Percentiles rank a stretch among this genome's conserved stretches.
Conservation (phyloP, 345 rosid species). For the Bruguiera gymnorhiza region DNA sequence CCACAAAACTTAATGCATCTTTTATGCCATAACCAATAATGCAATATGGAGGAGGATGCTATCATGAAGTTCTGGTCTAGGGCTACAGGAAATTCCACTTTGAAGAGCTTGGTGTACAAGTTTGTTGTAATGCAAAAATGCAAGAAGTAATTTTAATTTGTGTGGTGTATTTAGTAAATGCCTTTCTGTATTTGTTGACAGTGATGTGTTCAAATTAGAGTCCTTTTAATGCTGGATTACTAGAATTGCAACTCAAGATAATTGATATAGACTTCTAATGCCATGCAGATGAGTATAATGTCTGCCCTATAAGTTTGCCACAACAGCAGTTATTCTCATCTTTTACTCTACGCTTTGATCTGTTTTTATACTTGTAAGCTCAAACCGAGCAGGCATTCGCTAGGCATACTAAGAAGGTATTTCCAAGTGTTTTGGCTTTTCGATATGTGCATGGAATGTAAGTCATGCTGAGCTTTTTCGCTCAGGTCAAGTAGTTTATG, state of each 20-base stretch:
- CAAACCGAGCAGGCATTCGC: neutral
- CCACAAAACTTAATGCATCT: slow-evolving; percentile 32
- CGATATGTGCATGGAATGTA: no score
- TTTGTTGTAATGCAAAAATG: slow-evolving; percentile 7
- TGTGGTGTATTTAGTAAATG: neutral
- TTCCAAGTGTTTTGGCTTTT: no score
- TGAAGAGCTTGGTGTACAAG: slow-evolving; percentile 2
- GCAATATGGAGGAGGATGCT: neutral
- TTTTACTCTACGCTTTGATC: neutral
- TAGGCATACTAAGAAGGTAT: no score
- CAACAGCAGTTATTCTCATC: no score
- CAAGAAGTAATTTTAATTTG: slow-evolving; percentile 12
- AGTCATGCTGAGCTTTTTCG: no score
- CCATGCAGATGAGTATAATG: no score
- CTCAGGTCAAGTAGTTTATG: no score
- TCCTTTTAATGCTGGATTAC: no score
- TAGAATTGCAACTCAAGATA: no score
- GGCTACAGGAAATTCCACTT: neutral
- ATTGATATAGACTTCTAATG: no score
- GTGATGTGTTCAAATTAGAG: neutral
- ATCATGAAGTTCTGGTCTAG: neutral
- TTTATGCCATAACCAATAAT: neutral
- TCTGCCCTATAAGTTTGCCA: no score
- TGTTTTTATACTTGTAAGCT: neutral
- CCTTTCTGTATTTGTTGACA: neutral